These are phyloP conservation scores for Nicotiana otophora DNA, from an alignment of 257 asterid genomes.

Conservation along the genomic window DNA sequence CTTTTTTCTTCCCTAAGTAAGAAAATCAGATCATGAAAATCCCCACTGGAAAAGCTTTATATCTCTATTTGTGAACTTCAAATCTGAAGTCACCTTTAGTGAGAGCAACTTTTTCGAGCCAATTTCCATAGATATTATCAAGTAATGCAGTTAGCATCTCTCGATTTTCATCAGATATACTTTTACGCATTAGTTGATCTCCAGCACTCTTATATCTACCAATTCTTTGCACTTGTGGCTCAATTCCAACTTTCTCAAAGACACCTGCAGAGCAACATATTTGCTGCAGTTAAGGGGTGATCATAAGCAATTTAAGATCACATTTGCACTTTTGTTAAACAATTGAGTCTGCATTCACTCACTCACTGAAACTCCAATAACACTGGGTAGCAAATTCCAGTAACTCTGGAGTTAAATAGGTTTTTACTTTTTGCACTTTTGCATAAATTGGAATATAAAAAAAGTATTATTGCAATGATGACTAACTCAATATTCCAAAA, in stretches of 20 bases:
- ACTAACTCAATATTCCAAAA: not conserved
- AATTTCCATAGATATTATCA: constrained; percentile 69
- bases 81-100: constrained; percentile 50
- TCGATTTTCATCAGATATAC: constrained; percentile 77
- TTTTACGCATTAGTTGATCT: constrained; percentile 75
- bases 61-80: constrained; percentile 2
- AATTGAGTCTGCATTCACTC: not conserved
- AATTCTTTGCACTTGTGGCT: constrained; percentile 84
- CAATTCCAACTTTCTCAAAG: constrained; percentile 79
- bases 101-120: constrained; percentile 67
- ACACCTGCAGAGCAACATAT: constrained; percentile 49
- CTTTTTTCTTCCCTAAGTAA: constrained; percentile 65
- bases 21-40: constrained; percentile 13
- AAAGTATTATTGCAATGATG: not conserved
- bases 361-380: not conserved
- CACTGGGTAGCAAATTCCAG: not conserved
- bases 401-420: not conserved
- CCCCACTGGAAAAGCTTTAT: not conserved
- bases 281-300: not conserved
- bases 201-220: constrained; percentile 98
- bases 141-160: constrained; percentile 86
- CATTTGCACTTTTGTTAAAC: not conserved
- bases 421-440: not conserved
- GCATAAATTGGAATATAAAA: not conserved
- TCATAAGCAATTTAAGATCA: not conserved